Conservation (phyloP, 768 basidiomycete species). For the Trametes villosa region DNA sequence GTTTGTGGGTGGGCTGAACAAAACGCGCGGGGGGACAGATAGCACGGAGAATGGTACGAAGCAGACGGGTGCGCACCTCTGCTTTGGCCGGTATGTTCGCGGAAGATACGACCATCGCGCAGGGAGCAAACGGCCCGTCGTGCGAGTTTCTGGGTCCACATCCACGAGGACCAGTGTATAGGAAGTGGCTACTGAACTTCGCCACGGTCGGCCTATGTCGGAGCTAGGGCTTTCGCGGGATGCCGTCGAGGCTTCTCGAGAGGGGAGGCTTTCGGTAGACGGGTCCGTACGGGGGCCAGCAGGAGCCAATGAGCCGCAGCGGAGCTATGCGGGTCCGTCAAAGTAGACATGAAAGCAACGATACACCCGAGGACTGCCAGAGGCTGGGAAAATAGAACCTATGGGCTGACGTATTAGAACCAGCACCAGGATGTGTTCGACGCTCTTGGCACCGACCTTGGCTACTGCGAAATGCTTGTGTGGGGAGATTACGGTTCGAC, state of each 20-base stretch:
- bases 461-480: neutral
- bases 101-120: constrained; percentile 3
- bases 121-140: constrained; percentile 5
- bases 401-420: neutral
- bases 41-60: neutral
- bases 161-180: neutral
- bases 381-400: constrained; percentile 2
- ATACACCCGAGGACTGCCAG: neutral
- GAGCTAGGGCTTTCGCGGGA: neutral
- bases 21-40: neutral
- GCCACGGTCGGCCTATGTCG: neutral
- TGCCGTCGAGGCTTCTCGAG: neutral
- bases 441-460: neutral
- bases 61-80: neutral
- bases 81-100: neutral
- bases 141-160: constrained; percentile 9
- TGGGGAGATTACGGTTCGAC: neutral
- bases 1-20: neutral
- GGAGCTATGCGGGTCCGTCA: neutral
- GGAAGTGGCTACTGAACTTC: neutral
- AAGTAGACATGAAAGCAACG: neutral
- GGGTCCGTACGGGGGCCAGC: neutral
- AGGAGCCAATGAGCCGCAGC: neutral
- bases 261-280: neutral
- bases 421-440: neutral